phyloP scores from a whole-genome alignment of 1,284 basidiomycete genomes.

The Microbotryomycetes sp. region DNA sequence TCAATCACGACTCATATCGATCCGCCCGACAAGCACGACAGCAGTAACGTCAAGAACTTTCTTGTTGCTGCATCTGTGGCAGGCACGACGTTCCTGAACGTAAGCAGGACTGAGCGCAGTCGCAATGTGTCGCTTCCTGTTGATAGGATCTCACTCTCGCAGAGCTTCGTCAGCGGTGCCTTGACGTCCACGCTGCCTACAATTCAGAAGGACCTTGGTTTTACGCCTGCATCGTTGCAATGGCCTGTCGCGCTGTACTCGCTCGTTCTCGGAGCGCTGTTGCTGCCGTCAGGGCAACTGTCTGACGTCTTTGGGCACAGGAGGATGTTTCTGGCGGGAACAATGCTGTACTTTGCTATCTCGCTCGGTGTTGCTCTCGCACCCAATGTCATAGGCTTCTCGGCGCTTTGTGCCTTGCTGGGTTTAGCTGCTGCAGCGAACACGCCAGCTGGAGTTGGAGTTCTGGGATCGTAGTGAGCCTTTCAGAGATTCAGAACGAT shows the following conservation, averaged over 20 bases:
- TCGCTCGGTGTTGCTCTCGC: constrained; percentile 55
- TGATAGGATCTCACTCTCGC: constrained; percentile 1
- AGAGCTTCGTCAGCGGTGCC: constrained; percentile 46
- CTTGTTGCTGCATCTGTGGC: background rate
- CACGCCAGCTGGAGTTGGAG: constrained; percentile 59
- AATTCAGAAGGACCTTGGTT: constrained; percentile 52
- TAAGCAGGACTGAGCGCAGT: background rate
- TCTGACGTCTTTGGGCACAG: constrained; percentile 47
- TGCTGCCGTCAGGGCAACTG: constrained; percentile 44
- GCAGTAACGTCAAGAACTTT: background rate
- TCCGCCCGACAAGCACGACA: too few relatives aligned
- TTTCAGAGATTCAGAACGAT: background rate
- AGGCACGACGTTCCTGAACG: background rate
- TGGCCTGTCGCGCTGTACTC: constrained; percentile 60
- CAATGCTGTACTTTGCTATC: constrained; percentile 48
- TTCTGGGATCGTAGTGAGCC: constrained; percentile 1
- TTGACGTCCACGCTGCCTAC: constrained; percentile 57
- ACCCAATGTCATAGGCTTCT: constrained; percentile 47
- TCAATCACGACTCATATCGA: too few relatives aligned
- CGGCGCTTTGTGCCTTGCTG: constrained; percentile 61
- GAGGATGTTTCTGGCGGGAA: constrained; percentile 53
- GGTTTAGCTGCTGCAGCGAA: constrained; percentile 63
- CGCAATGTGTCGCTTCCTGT: background rate
- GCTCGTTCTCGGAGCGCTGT: constrained; percentile 55
- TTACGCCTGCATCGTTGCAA: constrained; percentile 53